Conservation (phyloP, 2,329 filamentous ascomycete species). For the Allantophomopsis cytisporea region DNA sequence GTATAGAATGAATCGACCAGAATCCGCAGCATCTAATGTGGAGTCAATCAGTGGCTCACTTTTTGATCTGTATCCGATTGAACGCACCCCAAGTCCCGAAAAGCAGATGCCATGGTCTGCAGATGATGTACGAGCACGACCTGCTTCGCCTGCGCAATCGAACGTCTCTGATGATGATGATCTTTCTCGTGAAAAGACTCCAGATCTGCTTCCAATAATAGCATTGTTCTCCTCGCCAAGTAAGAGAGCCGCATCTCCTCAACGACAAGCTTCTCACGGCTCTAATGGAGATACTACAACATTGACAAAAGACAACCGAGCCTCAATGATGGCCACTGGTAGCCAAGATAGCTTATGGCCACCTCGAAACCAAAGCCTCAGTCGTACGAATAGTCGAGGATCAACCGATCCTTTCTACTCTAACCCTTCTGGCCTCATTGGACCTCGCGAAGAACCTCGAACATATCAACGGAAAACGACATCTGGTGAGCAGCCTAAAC, state of each 20-base stretch:
- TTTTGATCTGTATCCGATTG: slow-evolving; percentile 4
- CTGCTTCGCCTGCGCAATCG: slow-evolving; percentile 7
- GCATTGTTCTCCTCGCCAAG: slow-evolving; percentile 11
- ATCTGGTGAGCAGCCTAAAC: too few relatives aligned
- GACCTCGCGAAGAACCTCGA: too few relatives aligned
- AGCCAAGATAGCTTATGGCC: slow-evolving; percentile 1
- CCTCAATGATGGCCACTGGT: slow-evolving; percentile 2
- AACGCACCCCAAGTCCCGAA: slow-evolving; percentile 7
- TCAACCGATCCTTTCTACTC: too few relatives aligned
- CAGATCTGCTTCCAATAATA: slow-evolving; percentile 9
- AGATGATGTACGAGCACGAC: background rate
- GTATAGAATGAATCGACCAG: background rate
- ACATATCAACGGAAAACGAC: too few relatives aligned
- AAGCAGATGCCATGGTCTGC: slow-evolving; percentile 4
- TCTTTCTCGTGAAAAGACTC: slow-evolving; percentile 7
- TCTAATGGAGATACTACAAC: background rate
- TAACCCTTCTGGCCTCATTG: too few relatives aligned
- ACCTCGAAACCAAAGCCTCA: too few relatives aligned
- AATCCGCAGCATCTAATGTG: background rate
- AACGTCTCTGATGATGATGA: slow-evolving; percentile 11
- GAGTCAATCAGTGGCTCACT: slow-evolving; percentile 8
- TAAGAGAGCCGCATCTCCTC: slow-evolving; percentile 1
- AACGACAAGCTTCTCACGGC: too few relatives aligned
- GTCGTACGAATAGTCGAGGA: too few relatives aligned
- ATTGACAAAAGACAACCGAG: slow-evolving; percentile 6